Evolutionary conservation across 2,329 filamentous ascomycete genomes (phyloP).

Genomic region (Domatiomyces globalis): DNA sequence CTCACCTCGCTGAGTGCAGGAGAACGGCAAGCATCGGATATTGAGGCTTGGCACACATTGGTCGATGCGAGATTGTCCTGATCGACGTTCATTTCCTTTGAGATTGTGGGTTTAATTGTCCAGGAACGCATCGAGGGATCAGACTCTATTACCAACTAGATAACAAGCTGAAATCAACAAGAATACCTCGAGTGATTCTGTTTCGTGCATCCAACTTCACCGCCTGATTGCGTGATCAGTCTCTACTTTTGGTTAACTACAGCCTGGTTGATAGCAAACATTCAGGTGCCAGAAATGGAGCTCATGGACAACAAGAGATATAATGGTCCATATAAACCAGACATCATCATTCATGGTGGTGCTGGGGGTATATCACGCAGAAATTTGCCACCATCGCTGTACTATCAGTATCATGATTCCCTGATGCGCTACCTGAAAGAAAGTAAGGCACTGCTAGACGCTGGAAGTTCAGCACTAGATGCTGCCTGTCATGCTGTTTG

Average conservation of each 20-base stretch:
- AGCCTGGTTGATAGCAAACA: neutral
- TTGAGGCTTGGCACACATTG: neutral
- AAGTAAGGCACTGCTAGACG: slow-evolving; percentile 28
- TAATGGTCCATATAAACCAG: slow-evolving; percentile 31
- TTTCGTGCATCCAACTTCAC: neutral
- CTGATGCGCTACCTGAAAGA: slow-evolving; percentile 47
- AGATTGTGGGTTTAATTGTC: neutral
- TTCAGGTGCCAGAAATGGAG: neutral
- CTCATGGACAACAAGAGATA: neutral
- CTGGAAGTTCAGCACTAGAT: slow-evolving; percentile 46
- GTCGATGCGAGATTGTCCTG: neutral
- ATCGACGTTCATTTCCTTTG: neutral
- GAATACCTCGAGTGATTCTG: neutral
- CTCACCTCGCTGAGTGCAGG: no score
- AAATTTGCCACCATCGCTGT: slow-evolving; percentile 45
- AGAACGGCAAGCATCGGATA: neutral
- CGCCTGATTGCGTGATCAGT: neutral
- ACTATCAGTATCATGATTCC: slow-evolving; percentile 44
- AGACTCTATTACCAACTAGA: neutral
- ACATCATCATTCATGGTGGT: slow-evolving; percentile 58
- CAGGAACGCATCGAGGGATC: neutral
- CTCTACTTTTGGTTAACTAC: neutral
- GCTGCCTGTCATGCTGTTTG: slow-evolving; percentile 61
- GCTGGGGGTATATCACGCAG: slow-evolving; percentile 53
- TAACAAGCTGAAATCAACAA: no score